A percentile compares a stretch with the other conserved stretches of the same genome.
Conservation (phyloP, 2,329 filamentous ascomycete species). For the Pseudogymnoascus sp. region DNA sequence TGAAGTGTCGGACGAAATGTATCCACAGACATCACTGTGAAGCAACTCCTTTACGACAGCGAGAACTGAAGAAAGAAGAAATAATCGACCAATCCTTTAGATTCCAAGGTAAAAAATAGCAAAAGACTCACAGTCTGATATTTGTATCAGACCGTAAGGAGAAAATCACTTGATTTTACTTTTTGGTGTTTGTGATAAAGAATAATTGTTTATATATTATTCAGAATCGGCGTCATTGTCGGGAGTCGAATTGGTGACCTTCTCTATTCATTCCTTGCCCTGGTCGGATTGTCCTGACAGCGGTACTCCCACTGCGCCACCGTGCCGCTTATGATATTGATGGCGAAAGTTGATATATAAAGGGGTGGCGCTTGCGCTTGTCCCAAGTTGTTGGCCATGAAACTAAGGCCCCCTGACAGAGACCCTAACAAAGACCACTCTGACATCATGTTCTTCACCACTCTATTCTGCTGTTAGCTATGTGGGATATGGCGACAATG, state of each 20-base stretch:
- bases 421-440: background rate
- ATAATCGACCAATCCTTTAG: background rate
- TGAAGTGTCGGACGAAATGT: background rate
- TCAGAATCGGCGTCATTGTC: background rate
- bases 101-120: background rate
- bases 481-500: background rate
- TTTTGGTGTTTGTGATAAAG: background rate
- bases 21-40: background rate
- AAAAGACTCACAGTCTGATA: conserved; percentile 3
- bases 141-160: background rate
- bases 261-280: background rate
- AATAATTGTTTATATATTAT: background rate
- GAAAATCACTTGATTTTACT: background rate
- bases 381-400: background rate
- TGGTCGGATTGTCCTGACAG: background rate
- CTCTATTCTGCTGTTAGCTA: background rate
- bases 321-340: background rate
- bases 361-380: background rate
- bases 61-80: background rate
- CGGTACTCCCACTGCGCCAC: background rate
- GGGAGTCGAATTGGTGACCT: background rate
- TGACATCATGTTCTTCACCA: background rate
- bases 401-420: background rate
- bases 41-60: background rate
- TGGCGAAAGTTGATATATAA: background rate